Percentiles rank a stretch among this genome's conserved stretches.
phyloP scores from a whole-genome alignment of 2,329 filamentous ascomycete species.

The Penicillium sp. region DNA sequence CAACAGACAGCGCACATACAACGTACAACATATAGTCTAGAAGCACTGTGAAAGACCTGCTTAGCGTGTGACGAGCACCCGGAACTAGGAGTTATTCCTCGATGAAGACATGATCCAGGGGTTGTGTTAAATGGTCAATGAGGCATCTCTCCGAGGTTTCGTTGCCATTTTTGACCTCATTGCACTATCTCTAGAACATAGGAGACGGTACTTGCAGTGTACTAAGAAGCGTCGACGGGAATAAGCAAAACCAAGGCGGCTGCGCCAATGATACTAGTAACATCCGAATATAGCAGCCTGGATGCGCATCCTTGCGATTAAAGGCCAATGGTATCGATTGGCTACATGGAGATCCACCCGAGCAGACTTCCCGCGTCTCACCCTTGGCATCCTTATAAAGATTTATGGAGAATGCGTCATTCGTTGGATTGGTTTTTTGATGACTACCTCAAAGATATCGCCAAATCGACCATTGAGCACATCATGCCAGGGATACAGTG shows the following conservation, averaged over 20 bases:
- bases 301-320: slow-evolving; percentile 8
- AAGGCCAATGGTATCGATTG: slow-evolving; percentile 7
- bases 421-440: neutral
- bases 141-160: no score
- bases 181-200: no score
- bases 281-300: neutral
- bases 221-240: neutral
- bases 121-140: no score
- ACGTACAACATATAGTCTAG: neutral
- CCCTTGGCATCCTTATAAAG: slow-evolving; percentile 13
- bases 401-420: slow-evolving; percentile 17
- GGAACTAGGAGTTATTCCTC: neutral
- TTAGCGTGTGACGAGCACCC: neutral
- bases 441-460: no score
- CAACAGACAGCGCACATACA: neutral
- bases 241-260: slow-evolving; percentile 5
- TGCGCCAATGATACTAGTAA: neutral
- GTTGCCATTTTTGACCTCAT: no score
- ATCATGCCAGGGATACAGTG: slow-evolving; percentile 7
- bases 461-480: neutral
- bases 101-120: no score
- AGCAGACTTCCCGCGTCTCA: neutral
- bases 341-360: slow-evolving; percentile 10
- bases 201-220: no score
- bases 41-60: neutral